Evolutionary conservation across 1,284 basidiomycete species (phyloP), one percentile per base, ranked within the genome.

Genomic region (Rhodotorula glutinis): DNA sequence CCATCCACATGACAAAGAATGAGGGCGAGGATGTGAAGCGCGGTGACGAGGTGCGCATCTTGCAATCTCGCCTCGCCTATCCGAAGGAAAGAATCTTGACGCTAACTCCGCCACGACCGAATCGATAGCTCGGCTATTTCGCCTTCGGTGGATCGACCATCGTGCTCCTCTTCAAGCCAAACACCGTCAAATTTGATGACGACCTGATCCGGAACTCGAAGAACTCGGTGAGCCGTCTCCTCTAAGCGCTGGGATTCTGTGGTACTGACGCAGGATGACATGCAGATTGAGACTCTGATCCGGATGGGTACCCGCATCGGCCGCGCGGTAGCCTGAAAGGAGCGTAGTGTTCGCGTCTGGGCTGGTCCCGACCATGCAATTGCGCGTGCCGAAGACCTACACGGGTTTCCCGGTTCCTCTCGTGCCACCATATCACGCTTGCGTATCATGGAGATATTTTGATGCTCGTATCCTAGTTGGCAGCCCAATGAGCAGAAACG

Each of bases 71-170:
- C 30, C 9, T 27, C 43, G 2, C 5, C 40, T 38, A 9, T 9
- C 29, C 8, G 4, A 9, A 13, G 30, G 27, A 8, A 21, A 14
- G 11, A 16, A 2, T n/a, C 19, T 25, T 53, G n/a, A 21, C 3
- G 5, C 25, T n/a, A 4, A 25, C 21, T 13, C 25, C 33, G 7
- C 33, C 33, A 11, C 11, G 33, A 38, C n/a, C n/a, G n/a, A 19
- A 23, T 30, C 11, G 1, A 16, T 23, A 59, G 63, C 27, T 49
- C 21, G 69, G 93, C 1, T 95, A 91, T 78, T 95, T 95, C 76
- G 91, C 91, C 0, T 95, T 94, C 76, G 92, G 91, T 60, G 92
- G 93, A 0, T 91, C 88, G 29, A 96, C 92, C 4, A 88, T 95
- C 69, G 91, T 96, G 27, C 80, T 90, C 57, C 78, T 95, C 27